Base-by-base conservation (phyloP, 2,329 filamentous ascomycete species). In the Arthrobotrys sinensis region DNA sequence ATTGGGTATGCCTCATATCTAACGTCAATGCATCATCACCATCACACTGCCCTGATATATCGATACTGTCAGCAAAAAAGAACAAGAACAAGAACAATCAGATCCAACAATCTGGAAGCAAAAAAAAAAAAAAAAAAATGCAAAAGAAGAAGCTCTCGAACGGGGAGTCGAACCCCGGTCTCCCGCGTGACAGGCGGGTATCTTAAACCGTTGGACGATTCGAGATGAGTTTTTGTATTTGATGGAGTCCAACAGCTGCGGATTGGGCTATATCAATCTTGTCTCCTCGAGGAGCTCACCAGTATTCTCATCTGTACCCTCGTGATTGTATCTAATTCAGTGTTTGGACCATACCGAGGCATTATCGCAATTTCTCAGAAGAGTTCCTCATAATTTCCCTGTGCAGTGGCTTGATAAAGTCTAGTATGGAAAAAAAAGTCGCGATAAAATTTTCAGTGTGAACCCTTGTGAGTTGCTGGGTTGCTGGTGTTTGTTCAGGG, bases 151-250 rank as follows among this genome's bases (percentile, higher is more conserved):
- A 67, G 40, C 75, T 78, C 75, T 78, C 75, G 67, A 72, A 78
- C 75, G 75, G 75, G 75, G 67, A 78, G 71, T 78, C 75, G 75
- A 78, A 78, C 75, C 75, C 75, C 75, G 75, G 67, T 78, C 75
- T 57, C 75, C 67, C 75, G 75, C 75, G 75, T 72, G 75, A 78
- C 75, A 78, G 75, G 75, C 75, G 75, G 67, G 75, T 65, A 78
- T 78, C 75, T 78, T 78, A 52, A 60, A 72, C 75, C 75, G 71
- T 64, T 78, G 75, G 75, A 78, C 75, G 55, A 72, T 78, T 64
- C 67, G 75, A 78, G 75, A 78, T 72, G 36, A 53, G 40, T 67
- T 78, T 53, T 70, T 66, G 46, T 53, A 28, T 52, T 52, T 14
- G 50, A 36, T 53, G 50, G 28, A 36, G 24, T 24, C 28, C 24